These are phyloP conservation scores for Tetrahymena borealis DNA, from an alignment of 73 alveolate genomes.

Conservation along the genomic window DNA sequence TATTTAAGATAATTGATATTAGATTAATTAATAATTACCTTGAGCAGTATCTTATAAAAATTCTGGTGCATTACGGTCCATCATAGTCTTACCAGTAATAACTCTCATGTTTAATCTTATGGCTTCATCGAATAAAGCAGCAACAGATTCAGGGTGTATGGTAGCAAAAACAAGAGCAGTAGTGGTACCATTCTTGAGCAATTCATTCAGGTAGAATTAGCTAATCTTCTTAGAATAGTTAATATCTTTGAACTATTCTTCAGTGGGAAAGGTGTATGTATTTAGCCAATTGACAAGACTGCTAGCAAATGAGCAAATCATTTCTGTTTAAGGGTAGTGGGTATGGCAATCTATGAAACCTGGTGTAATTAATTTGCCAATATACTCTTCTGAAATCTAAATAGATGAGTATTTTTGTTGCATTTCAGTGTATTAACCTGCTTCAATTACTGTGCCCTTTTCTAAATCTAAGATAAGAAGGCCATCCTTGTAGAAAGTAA, in stretches of 20 bases:
- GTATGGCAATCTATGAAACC: neutral
- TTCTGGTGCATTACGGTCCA: neutral
- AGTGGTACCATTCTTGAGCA: neutral
- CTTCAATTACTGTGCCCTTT: neutral
- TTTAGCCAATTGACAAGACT: neutral
- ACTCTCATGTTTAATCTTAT: neutral
- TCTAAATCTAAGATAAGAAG: neutral
- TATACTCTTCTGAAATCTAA: neutral
- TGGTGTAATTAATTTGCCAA: neutral
- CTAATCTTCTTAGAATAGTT: neutral
- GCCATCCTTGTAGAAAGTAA: neutral
- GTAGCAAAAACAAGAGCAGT: neutral
- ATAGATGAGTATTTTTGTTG: neutral
- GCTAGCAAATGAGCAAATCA: neutral
- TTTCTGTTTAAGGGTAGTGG: neutral
- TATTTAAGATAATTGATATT: neutral
- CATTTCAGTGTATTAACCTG: neutral
- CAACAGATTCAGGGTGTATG: neutral
- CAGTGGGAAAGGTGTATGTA: neutral
- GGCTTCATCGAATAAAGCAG: neutral
- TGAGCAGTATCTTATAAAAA: neutral
- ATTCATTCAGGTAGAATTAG: neutral
- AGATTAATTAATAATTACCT: neutral
- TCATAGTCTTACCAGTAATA: neutral
- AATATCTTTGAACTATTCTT: neutral